Evolutionary conservation across 257 asterid genomes (phyloP).

Genomic region (Forsythia viridissima): DNA sequence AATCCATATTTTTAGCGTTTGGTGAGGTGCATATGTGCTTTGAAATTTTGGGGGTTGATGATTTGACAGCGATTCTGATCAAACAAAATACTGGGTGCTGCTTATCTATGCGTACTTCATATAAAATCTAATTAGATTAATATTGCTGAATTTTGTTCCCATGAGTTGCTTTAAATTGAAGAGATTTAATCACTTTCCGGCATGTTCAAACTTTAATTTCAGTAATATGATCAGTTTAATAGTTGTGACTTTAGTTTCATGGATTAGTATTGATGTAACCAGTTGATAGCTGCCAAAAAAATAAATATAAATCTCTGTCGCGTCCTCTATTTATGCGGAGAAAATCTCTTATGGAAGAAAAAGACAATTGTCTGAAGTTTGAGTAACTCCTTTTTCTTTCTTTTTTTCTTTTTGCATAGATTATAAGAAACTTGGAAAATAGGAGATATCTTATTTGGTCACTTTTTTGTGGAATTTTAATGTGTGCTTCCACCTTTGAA

Average conservation of each 20-base stretch:
- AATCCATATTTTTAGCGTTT: not conserved
- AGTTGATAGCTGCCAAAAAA: not conserved
- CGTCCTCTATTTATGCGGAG: not conserved
- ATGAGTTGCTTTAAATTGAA: slow-evolving; percentile 12
- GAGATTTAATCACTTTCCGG: slow-evolving; percentile 7
- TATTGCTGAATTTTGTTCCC: slow-evolving; percentile 16
- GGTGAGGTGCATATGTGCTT: slow-evolving; percentile 2
- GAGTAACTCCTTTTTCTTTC: not conserved
- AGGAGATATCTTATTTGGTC: not conserved
- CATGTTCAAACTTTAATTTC: not conserved
- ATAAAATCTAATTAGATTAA: not conserved
- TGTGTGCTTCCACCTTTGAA: not conserved
- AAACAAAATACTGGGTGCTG: not conserved
- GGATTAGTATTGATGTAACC: not conserved
- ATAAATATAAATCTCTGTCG: not conserved
- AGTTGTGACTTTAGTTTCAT: not conserved
- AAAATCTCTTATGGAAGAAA: no score
- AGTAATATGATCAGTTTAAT: not conserved
- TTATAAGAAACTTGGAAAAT: not conserved
- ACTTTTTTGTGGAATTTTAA: not conserved
- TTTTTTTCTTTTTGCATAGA: not conserved
- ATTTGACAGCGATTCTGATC: not conserved
- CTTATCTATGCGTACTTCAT: not conserved
- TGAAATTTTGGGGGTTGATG: not conserved
- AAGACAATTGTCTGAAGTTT: no score